Evolutionary conservation across 2,329 filamentous ascomycete genomes (phyloP).

Genomic region (Ophiostoma sp.): DNA sequence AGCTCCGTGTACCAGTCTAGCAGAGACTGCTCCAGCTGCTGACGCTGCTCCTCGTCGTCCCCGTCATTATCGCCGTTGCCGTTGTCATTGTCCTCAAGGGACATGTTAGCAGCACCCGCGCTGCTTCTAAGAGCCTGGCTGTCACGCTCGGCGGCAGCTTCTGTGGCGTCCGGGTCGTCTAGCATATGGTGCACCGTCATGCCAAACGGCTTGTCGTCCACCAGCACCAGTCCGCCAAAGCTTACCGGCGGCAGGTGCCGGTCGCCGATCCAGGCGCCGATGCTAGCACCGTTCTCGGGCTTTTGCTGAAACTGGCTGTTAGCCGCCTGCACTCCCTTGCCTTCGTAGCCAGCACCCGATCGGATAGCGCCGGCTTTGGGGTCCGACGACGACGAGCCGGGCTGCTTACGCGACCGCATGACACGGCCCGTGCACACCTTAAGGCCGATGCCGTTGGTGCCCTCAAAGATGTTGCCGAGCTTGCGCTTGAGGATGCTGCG

Average conservation of each 20-base stretch:
- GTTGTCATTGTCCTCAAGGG: not conserved
- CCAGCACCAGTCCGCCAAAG: conserved; percentile 78
- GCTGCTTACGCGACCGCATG: conserved; percentile 26
- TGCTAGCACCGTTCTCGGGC: conserved; percentile 82
- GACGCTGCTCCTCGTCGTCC: conserved; percentile 30
- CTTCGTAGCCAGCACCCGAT: conserved; percentile 30
- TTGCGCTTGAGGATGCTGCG: conserved; percentile 65
- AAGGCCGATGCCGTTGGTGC: conserved; percentile 39
- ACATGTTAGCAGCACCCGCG: conserved; percentile 28
- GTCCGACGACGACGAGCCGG: not conserved
- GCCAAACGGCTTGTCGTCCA: conserved; percentile 79
- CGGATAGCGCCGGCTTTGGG: not conserved
- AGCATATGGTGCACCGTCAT: conserved; percentile 98
- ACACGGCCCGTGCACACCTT: conserved; percentile 33
- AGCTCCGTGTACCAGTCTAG: conserved; percentile 41
- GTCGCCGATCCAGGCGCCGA: conserved; percentile 81
- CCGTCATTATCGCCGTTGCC: conserved; percentile 25
- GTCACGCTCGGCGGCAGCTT: conserved; percentile 25
- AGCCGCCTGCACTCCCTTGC: conserved; percentile 38
- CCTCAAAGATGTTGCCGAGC: conserved; percentile 61
- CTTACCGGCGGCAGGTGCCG: conserved; percentile 86
- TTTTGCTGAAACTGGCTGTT: conserved; percentile 75
- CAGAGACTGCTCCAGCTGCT: conserved; percentile 34
- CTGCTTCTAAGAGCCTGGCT: conserved; percentile 28
- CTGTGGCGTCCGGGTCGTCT: conserved; percentile 56